phyloP scores from a whole-genome alignment of 345 rosid species.

The Toxicodendron radicans region DNA sequence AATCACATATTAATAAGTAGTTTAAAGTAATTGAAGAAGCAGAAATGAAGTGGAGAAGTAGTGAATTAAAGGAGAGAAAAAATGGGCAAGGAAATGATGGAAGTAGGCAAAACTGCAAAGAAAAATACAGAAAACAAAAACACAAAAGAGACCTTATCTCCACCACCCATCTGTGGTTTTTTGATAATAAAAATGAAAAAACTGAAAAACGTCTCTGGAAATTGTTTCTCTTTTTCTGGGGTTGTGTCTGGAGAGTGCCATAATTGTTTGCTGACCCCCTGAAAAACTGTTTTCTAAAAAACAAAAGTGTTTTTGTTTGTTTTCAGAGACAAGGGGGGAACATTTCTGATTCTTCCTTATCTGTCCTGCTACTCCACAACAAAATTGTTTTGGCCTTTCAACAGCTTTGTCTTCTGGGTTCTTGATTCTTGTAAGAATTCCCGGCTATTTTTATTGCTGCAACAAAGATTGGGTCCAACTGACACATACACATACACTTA shows the following conservation, averaged over 20 bases:
- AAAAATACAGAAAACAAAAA: background rate
- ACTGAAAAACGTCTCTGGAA: slow-evolving; percentile 15
- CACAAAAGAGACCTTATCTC: slow-evolving; percentile 24
- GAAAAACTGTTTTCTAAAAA: slow-evolving; percentile 18
- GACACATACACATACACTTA: background rate
- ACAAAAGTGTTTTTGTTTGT: slow-evolving; percentile 37
- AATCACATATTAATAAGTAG: too few relatives aligned
- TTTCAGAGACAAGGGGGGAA: slow-evolving; percentile 38
- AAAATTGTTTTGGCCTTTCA: slow-evolving; percentile 23
- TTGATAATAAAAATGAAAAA: background rate
- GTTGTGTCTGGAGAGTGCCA: slow-evolving; percentile 18
- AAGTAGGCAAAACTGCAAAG: slow-evolving; percentile 6
- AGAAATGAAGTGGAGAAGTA: too few relatives aligned
- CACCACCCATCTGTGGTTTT: slow-evolving; percentile 16
- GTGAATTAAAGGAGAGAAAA: too few relatives aligned
- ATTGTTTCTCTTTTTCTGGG: slow-evolving; percentile 28
- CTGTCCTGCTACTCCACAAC: slow-evolving; percentile 44
- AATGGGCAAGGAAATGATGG: slow-evolving; percentile 6
- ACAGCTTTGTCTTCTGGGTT: slow-evolving; percentile 22
- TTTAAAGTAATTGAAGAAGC: too few relatives aligned
- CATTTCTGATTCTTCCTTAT: slow-evolving; percentile 43
- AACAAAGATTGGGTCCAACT: slow-evolving; percentile 26
- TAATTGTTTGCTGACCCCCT: slow-evolving; percentile 27
- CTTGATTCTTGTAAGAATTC: slow-evolving; percentile 30
- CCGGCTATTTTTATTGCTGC: slow-evolving; percentile 37